Evolutionary conservation across 345 rosid species (phyloP).

Genomic region (Aegle marmelos): DNA sequence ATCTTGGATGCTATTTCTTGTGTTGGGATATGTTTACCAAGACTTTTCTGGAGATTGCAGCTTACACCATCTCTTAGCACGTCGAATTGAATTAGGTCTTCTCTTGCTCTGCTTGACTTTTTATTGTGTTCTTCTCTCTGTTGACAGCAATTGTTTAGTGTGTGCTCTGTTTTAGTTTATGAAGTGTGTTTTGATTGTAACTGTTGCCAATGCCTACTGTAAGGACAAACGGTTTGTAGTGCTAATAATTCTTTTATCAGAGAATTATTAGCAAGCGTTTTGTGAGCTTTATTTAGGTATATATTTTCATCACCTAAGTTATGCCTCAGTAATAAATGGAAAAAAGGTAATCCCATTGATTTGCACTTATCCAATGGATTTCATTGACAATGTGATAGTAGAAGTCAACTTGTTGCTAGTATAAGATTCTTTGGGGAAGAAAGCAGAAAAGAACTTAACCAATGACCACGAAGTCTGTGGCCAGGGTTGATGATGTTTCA

Average conservation of each 20-base stretch:
- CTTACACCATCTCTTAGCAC: background rate
- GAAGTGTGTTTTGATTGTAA: background rate
- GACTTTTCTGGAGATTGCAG: background rate
- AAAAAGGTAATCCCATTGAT: background rate
- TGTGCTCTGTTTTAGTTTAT: background rate
- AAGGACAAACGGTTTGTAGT: background rate
- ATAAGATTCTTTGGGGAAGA: background rate
- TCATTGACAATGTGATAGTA: background rate
- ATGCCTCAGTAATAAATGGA: background rate
- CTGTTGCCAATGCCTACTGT: background rate
- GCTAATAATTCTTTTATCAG: background rate
- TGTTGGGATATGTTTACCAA: too few species aligned
- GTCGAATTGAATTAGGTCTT: background rate
- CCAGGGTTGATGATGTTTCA: background rate
- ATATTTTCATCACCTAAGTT: background rate
- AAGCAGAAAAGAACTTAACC: background rate
- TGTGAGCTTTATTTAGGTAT: background rate
- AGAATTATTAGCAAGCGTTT: background rate
- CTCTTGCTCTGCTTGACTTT: background rate
- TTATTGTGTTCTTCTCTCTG: background rate
- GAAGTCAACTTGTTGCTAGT: background rate
- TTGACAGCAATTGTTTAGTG: background rate
- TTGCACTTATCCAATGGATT: background rate
- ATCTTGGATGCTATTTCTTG: background rate
- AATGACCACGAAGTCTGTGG: background rate